A percentile compares a stretch with the other conserved stretches of the same genome.
Evolutionary conservation across 2,329 filamentous ascomycete genomes (phyloP).

Genomic region (Cordyceps farinosa): DNA sequence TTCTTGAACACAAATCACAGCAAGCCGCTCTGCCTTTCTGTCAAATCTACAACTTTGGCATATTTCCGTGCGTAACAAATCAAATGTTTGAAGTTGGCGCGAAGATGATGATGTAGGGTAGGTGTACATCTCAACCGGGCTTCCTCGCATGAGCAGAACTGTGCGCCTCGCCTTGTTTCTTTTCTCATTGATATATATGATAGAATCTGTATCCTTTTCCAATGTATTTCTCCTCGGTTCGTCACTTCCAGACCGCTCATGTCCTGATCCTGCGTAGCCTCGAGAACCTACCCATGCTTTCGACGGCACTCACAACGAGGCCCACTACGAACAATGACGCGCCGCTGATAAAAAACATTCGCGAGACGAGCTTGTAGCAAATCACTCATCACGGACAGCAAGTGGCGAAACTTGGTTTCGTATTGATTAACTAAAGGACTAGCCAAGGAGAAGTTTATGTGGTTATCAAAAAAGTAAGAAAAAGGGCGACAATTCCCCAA

Average conservation of each 20-base stretch:
- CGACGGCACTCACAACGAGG: no score
- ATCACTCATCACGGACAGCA: not conserved
- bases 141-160: not conserved
- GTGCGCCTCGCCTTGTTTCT: not conserved
- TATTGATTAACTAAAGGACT: conserved; percentile 15
- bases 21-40: not conserved
- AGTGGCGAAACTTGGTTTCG: conserved; percentile 15
- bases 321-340: no score
- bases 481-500: conserved; percentile 4
- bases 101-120: not conserved
- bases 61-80: no score
- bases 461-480: conserved; percentile 1
- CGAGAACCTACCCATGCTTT: no score
- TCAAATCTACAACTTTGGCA: no score
- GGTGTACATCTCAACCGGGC: not conserved
- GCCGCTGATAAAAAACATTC: no score
- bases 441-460: conserved; percentile 16
- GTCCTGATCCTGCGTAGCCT: no score
- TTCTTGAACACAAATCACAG: not conserved
- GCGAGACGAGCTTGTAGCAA: not conserved
- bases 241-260: no score
- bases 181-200: not conserved
- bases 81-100: no score
- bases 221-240: no score
- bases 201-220: no score